These are phyloP conservation scores for Lotmaria passim DNA, from an alignment of 208 protist genomes.

Conservation along the genomic window DNA sequence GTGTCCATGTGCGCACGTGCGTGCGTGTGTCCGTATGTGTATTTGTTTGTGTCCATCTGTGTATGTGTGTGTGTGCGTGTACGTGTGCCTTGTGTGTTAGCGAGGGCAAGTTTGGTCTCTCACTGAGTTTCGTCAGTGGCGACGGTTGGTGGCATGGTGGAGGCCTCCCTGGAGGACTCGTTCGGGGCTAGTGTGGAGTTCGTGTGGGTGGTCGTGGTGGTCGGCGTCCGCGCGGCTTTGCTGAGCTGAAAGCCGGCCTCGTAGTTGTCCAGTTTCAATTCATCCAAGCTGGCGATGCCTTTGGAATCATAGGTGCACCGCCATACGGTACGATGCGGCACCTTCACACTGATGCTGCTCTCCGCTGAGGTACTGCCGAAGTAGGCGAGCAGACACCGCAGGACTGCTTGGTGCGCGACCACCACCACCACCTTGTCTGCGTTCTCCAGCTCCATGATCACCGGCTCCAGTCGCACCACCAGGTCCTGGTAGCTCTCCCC, in stretches of 20 bases:
- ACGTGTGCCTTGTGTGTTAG: no score
- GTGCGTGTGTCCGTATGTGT: neutral
- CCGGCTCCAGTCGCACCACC: constrained; percentile 83
- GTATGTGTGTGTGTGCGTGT: neutral
- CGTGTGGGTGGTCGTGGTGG: neutral
- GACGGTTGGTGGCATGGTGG: neutral
- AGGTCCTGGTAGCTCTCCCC: constrained; percentile 93
- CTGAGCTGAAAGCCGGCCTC: constrained; percentile 36
- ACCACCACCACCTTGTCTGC: constrained; percentile 82
- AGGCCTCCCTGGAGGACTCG: neutral
- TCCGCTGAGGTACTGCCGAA: constrained; percentile 85
- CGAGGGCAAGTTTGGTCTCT: no score
- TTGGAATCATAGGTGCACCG: constrained; percentile 86
- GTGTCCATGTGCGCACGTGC: neutral
- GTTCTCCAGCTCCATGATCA: constrained; percentile 93
- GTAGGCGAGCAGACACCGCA: constrained; percentile 87
- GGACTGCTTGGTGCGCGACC: constrained; percentile 85
- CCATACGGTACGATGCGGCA: constrained; percentile 89
- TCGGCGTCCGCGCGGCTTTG: neutral
- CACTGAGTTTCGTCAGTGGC: neutral
- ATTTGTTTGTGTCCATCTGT: neutral
- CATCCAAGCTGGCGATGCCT: constrained; percentile 78
- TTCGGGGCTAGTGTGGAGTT: neutral
- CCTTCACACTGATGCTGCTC: constrained; percentile 70
- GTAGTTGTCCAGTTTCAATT: constrained; percentile 63